Percentiles rank a stretch among this genome's conserved stretches.
Evolutionary conservation across 345 rosid genomes (phyloP).

Genomic region (Lepidium aucheri): DNA sequence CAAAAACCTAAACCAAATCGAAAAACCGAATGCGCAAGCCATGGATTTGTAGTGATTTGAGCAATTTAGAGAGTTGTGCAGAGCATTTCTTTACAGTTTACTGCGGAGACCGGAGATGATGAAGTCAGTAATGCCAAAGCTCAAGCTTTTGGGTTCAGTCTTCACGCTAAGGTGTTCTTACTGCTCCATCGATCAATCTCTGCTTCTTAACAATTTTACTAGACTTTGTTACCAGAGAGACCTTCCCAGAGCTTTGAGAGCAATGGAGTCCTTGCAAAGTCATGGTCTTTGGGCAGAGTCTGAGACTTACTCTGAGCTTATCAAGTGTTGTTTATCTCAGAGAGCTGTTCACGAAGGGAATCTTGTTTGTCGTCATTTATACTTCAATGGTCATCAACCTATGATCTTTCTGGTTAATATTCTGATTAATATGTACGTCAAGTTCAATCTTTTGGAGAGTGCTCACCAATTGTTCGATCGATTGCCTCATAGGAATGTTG

Average conservation of each 20-base stretch:
- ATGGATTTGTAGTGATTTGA: neutral
- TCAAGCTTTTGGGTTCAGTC: slow-evolving; percentile 3
- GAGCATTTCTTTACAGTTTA: no score
- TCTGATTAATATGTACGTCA: slow-evolving; percentile 47
- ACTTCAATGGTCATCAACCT: slow-evolving; percentile 37
- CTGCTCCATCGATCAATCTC: neutral
- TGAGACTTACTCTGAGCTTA: slow-evolving; percentile 44
- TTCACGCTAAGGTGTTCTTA: neutral
- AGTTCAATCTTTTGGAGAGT: slow-evolving; percentile 34
- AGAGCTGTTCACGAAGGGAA: slow-evolving; percentile 42
- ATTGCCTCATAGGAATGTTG: slow-evolving; percentile 32
- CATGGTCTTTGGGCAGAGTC: slow-evolving; percentile 46
- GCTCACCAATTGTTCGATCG: slow-evolving; percentile 33
- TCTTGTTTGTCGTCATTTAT: slow-evolving; percentile 43
- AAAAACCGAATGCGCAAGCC: neutral
- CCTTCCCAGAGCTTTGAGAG: slow-evolving; percentile 46
- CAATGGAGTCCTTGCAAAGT: slow-evolving; percentile 43
- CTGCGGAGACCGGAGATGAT: no score
- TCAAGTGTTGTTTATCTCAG: slow-evolving; percentile 47
- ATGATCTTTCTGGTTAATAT: slow-evolving; percentile 39
- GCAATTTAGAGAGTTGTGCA: neutral
- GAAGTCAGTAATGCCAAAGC: slow-evolving; percentile 7
- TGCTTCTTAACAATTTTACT: slow-evolving; percentile 41
- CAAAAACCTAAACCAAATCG: neutral
- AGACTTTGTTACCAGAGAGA: slow-evolving; percentile 42